Evolutionary conservation across 2,329 filamentous ascomycete genomes (phyloP).

Genomic region (Clarireedia homoeocarpa): DNA sequence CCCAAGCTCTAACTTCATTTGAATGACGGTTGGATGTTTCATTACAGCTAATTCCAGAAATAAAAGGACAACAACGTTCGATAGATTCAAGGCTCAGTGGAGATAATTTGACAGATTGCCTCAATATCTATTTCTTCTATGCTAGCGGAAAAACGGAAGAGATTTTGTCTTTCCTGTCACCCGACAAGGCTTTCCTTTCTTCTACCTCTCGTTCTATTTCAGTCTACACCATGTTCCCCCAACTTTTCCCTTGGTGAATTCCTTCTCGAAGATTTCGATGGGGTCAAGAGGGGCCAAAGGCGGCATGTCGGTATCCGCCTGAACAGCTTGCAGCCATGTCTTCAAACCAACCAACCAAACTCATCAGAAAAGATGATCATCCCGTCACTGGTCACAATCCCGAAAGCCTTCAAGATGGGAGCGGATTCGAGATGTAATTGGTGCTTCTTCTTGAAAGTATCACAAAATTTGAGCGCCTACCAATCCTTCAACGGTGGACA

Average conservation of each 20-base stretch:
- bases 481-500: background rate
- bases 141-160: too few relatives aligned
- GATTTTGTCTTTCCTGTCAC: too few relatives aligned
- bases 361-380: background rate
- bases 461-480: background rate
- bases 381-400: conserved; percentile 5
- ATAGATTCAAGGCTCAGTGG: background rate
- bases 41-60: background rate
- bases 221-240: too few relatives aligned
- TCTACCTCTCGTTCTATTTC: too few relatives aligned
- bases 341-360: conserved; percentile 1
- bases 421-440: background rate
- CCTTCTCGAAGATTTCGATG: too few relatives aligned
- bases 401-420: background rate
- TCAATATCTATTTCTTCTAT: too few relatives aligned
- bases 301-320: conserved; percentile 1
- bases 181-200: too few relatives aligned
- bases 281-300: background rate
- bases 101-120: too few relatives aligned
- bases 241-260: too few relatives aligned
- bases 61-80: conserved; percentile 1
- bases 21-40: conserved; percentile 1
- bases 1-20: background rate
- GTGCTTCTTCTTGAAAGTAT: background rate
- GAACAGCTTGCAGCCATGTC: background rate